These are phyloP conservation scores for Cardamine occulta DNA, from an alignment of 345 rosid genomes.

Conservation along the genomic window DNA sequence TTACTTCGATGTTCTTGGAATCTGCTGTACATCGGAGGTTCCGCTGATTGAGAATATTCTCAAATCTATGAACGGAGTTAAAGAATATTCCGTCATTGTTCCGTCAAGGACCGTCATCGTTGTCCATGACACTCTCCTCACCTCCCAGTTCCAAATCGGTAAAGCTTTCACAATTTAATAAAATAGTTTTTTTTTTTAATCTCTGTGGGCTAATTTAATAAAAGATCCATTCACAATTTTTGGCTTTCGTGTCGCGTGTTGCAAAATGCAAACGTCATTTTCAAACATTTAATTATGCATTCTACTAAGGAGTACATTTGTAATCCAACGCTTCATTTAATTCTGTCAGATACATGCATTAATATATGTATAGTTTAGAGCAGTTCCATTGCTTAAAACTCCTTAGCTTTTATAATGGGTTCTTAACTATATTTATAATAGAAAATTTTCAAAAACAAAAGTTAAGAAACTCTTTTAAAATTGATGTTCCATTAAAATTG, in stretches of 20 bases:
- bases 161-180: not conserved
- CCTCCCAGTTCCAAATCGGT: conserved; percentile 84
- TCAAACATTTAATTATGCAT: not conserved
- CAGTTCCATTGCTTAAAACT: too few relatives aligned
- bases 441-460: too few relatives aligned
- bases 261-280: conserved; percentile 30
- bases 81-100: conserved; percentile 70
- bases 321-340: not conserved
- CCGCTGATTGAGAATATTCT: conserved; percentile 72
- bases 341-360: not conserved
- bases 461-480: too few relatives aligned
- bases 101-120: conserved; percentile 86
- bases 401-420: too few relatives aligned
- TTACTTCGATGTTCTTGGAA: conserved; percentile 84
- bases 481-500: too few relatives aligned
- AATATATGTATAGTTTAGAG: too few relatives aligned
- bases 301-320: not conserved
- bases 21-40: conserved; percentile 92
- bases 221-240: not conserved
- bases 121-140: conserved; percentile 68
- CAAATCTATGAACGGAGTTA: conserved; percentile 63
- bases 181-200: too few relatives aligned
- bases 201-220: conserved; percentile 6
- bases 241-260: not conserved
- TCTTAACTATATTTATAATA: too few relatives aligned